phyloP scores from a whole-genome alignment of 129 eudicot species.

The Cynara cardunculus region DNA sequence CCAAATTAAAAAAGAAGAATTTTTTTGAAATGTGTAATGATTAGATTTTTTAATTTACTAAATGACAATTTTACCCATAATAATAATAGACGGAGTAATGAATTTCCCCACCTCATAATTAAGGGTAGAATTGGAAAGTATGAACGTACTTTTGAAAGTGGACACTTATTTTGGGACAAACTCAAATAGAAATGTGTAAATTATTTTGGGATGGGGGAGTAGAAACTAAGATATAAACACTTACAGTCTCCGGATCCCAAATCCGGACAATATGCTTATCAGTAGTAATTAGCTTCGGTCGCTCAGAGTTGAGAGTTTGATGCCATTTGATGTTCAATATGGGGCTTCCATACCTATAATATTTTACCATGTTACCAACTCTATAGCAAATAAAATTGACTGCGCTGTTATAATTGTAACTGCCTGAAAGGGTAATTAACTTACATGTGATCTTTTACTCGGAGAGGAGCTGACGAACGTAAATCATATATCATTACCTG shows the following conservation, averaged over 20 bases:
- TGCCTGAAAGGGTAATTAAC: constrained; percentile 19
- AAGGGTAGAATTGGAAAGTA: neutral
- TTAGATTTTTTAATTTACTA: neutral
- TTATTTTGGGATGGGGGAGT: neutral
- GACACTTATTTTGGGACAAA: neutral
- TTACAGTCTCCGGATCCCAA: constrained; percentile 99
- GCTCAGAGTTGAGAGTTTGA: constrained; percentile 64
- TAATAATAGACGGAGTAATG: neutral
- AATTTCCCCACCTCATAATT: neutral
- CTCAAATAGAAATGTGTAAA: neutral
- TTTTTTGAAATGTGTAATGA: neutral
- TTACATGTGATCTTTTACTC: constrained; percentile 96
- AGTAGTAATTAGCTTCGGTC: constrained; percentile 62
- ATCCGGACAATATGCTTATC: constrained; percentile 86
- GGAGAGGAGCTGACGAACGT: constrained; percentile 76
- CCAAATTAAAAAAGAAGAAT: neutral
- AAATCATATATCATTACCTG: constrained; percentile 84
- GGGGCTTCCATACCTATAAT: constrained; percentile 83
- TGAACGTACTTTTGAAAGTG: neutral
- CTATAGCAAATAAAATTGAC: neutral
- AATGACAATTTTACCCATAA: neutral
- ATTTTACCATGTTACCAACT: neutral
- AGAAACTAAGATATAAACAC: constrained; percentile 12
- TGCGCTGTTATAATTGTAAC: neutral
- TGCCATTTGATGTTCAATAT: constrained; percentile 93